These are phyloP conservation scores for Dryadomyces quercus-mongolicae DNA, from an alignment of 2,329 filamentous ascomycete genomes.

Conservation along the genomic window DNA sequence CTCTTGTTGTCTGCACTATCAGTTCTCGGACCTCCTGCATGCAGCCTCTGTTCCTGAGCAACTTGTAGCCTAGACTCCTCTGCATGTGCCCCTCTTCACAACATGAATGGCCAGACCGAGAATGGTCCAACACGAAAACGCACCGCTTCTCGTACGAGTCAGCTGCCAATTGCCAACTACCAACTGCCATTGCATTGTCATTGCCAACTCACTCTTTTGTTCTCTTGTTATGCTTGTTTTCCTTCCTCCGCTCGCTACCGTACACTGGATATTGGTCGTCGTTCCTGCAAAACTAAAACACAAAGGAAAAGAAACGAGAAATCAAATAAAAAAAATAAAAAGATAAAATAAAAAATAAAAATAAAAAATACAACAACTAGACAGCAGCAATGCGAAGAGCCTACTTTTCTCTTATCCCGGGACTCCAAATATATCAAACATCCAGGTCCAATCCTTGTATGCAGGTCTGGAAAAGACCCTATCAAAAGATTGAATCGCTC, in stretches of 20 bases:
- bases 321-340: neutral
- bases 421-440: conserved; percentile 2
- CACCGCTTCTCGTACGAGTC: neutral
- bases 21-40: too few species aligned
- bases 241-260: conserved; percentile 1
- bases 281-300: neutral
- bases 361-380: neutral
- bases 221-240: too few species aligned
- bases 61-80: too few species aligned
- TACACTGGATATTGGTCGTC: conserved; percentile 2
- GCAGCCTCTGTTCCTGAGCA: too few species aligned
- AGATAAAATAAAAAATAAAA: conserved; percentile 1
- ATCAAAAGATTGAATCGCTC: neutral
- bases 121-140: neutral
- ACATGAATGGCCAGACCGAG: too few species aligned
- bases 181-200: neutral
- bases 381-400: neutral
- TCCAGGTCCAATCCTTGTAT: neutral
- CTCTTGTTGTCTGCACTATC: too few species aligned
- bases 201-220: too few species aligned
- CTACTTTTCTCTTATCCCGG: neutral
- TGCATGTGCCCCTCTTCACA: too few species aligned
- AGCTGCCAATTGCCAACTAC: too few species aligned
- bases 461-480: neutral
- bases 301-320: neutral